These are phyloP conservation scores for Neophaeococcomyces aloes DNA, from an alignment of 2,329 filamentous ascomycete genomes.

Conservation along the genomic window DNA sequence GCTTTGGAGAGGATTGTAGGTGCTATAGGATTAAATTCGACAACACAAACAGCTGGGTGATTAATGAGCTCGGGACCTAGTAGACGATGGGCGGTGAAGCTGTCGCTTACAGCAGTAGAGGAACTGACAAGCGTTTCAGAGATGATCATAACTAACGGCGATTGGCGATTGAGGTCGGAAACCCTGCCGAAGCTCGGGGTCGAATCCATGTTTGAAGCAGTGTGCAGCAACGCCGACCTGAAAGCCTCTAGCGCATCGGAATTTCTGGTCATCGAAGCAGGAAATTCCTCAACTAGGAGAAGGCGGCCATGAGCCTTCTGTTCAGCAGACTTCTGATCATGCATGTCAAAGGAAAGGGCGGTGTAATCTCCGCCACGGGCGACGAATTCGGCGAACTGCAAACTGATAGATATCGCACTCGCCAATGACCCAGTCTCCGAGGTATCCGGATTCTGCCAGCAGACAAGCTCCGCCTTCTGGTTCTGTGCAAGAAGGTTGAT, in stretches of 20 bases:
- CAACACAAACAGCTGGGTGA: slow-evolving; percentile 65
- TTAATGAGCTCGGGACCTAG: slow-evolving; percentile 76
- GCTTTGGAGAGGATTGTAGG: slow-evolving; percentile 77
- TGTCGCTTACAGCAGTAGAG: slow-evolving; percentile 73
- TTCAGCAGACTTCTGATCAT: slow-evolving; percentile 23
- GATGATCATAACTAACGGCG: slow-evolving; percentile 77
- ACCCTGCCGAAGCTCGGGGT: slow-evolving; percentile 30
- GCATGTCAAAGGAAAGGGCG: slow-evolving; percentile 46
- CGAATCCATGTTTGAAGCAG: slow-evolving; percentile 52
- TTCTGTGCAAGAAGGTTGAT: slow-evolving; percentile 65
- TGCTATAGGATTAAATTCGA: slow-evolving; percentile 90
- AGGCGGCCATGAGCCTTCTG: slow-evolving; percentile 33
- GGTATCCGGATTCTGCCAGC: slow-evolving; percentile 78
- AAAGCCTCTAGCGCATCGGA: slow-evolving; percentile 60
- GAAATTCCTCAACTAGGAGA: slow-evolving; percentile 72
- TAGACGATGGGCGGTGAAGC: slow-evolving; percentile 82
- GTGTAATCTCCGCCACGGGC: slow-evolving; percentile 70
- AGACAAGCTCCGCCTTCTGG: slow-evolving; percentile 66
- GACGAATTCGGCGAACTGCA: slow-evolving; percentile 85
- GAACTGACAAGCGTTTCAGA: slow-evolving; percentile 85
- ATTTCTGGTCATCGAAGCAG: slow-evolving; percentile 59
- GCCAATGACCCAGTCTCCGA: slow-evolving; percentile 58
- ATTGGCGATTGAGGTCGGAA: slow-evolving; percentile 35
- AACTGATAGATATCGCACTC: slow-evolving; percentile 25
- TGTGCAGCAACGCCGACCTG: slow-evolving; percentile 60